Conservation (phyloP, 306 rosid species). For the Sicyos baderoa region DNA sequence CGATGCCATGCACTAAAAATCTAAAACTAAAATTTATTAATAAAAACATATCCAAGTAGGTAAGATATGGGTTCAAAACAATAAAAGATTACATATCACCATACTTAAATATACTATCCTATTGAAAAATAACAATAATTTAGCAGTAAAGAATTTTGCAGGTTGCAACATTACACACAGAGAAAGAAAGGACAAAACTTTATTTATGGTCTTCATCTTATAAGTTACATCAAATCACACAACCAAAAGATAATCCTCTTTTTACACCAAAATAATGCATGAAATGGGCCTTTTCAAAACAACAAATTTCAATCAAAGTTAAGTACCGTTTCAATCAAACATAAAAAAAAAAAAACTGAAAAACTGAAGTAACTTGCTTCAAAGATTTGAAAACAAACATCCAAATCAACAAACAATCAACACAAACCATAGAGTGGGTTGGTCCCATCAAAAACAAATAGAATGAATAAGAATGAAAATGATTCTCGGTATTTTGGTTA, state of each 20-base stretch:
- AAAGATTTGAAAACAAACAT: neutral
- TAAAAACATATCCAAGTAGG: too few species aligned
- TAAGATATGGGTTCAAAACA: too few species aligned
- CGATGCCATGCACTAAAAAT: neutral
- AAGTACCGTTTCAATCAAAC: neutral
- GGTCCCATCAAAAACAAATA: too few species aligned
- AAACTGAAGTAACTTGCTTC: neutral
- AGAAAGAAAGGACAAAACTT: neutral
- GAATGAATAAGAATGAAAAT: too few species aligned
- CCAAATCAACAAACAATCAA: neutral
- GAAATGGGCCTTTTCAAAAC: neutral
- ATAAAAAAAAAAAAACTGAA: too few species aligned
- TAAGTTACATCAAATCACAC: neutral
- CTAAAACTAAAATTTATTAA: too few species aligned
- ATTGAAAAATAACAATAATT: too few species aligned
- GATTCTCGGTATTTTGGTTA: too few species aligned
- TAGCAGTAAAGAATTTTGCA: neutral
- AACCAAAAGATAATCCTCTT: slow-evolving; percentile 6
- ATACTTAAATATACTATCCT: too few species aligned
- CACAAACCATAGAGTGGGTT: neutral
- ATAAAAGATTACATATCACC: too few species aligned
- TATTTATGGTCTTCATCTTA: neutral
- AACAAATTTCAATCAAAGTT: neutral
- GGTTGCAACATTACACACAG: neutral
- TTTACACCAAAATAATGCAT: neutral